Evolutionary conservation across 2,329 filamentous ascomycete species (phyloP).

Genomic region (Sordariomycetes sp.): DNA sequence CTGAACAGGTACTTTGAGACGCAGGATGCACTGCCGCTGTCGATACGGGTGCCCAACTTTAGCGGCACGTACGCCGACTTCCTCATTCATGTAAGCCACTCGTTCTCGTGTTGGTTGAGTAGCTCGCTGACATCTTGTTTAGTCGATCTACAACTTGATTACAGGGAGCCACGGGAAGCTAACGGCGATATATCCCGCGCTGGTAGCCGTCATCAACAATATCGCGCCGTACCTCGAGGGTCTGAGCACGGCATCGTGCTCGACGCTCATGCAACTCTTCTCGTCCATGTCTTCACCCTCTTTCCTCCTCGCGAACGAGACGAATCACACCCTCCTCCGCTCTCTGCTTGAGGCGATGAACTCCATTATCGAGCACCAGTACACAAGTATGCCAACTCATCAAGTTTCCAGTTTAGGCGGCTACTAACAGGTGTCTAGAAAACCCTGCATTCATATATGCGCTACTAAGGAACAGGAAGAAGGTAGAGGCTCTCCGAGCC

Average conservation of each 20-base stretch:
- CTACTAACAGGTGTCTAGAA: constrained; percentile 28
- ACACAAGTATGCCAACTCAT: constrained; percentile 42
- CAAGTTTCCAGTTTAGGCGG: background rate
- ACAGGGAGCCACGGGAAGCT: constrained; percentile 83
- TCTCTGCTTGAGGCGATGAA: constrained; percentile 84
- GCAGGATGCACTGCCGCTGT: constrained; percentile 73
- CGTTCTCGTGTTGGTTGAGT: background rate
- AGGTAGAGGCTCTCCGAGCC: constrained; percentile 70
- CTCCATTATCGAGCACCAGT: constrained; percentile 80
- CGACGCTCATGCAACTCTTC: constrained; percentile 78
- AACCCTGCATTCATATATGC: constrained; percentile 74
- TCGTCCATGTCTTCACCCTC: constrained; percentile 86
- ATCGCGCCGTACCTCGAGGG: constrained; percentile 74
- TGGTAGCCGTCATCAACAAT: constrained; percentile 88
- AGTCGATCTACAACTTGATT: constrained; percentile 87
- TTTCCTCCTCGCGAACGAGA: constrained; percentile 85
- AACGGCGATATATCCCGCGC: constrained; percentile 80
- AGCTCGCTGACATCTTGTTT: constrained; percentile 13
- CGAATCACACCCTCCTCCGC: constrained; percentile 68
- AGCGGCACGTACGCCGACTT: constrained; percentile 88
- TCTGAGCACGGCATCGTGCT: constrained; percentile 60
- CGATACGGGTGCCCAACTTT: constrained; percentile 74
- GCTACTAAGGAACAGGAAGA: constrained; percentile 65
- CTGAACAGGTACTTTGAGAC: constrained; percentile 81
- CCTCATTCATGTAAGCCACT: constrained; percentile 61